A percentile compares a stretch with the other conserved stretches of the same genome.
Evolutionary conservation across 208 protist species (phyloP).

Genomic region (Leptomonas seymouri): DNA sequence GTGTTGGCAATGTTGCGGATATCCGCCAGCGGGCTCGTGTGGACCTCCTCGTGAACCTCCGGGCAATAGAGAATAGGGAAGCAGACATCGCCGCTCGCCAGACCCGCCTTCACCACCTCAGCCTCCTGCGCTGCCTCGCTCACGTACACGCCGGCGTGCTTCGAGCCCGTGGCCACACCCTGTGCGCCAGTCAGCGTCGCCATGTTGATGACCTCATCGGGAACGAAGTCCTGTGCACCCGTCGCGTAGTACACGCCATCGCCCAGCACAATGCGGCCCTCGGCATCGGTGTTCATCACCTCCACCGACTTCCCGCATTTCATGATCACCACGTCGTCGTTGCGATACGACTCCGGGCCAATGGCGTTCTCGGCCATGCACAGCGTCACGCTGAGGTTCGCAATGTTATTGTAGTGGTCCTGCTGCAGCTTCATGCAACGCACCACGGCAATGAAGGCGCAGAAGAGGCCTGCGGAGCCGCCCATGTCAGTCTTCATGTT

Average conservation of each 20-base stretch:
- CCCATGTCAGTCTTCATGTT: conserved; percentile 93
- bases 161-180: conserved; percentile 75
- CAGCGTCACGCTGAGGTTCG: conserved; percentile 70
- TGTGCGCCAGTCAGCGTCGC: conserved; percentile 94
- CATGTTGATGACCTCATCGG: conserved; percentile 85
- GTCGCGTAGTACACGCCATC: conserved; percentile 89
- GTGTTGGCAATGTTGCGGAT: conserved; percentile 74
- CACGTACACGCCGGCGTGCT: conserved; percentile 77
- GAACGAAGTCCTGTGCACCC: conserved; percentile 63
- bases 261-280: conserved; percentile 87
- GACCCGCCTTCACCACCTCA: conserved; percentile 56
- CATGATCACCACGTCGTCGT: conserved; percentile 86
- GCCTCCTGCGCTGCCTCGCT: conserved; percentile 66
- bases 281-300: conserved; percentile 91
- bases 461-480: conserved; percentile 78
- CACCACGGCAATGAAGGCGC: conserved; percentile 74
- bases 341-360: conserved; percentile 62
- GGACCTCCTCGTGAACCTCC: conserved; percentile 76
- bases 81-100: conserved; percentile 64
- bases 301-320: conserved; percentile 90
- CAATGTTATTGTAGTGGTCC: conserved; percentile 39
- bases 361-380: conserved; percentile 91
- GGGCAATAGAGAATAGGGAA: conserved; percentile 90
- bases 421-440: conserved; percentile 42
- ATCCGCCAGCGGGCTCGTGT: conserved; percentile 66